Conservation (phyloP, 768 basidiomycete genomes). For the Phylloporus sp. region DNA sequence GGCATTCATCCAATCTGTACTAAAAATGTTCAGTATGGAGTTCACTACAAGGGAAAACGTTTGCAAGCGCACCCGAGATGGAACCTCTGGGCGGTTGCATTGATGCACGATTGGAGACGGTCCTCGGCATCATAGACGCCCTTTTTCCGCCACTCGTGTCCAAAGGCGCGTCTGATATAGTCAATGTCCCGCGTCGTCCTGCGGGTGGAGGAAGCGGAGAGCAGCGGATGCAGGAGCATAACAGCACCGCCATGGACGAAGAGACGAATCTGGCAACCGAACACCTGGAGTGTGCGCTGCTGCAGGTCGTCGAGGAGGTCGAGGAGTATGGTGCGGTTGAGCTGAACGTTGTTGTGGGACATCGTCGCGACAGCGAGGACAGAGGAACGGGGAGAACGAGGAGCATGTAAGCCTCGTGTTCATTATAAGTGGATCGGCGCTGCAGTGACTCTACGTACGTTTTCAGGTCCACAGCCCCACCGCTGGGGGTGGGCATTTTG, state of each 20-base stretch:
- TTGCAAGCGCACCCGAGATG: slow-evolving; percentile 41
- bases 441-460: not conserved
- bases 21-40: slow-evolving; percentile 5
- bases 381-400: not conserved
- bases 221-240: slow-evolving; percentile 60
- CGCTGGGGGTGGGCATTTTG: not conserved
- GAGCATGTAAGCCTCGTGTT: slow-evolving; percentile 1
- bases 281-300: slow-evolving; percentile 39
- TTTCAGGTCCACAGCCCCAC: slow-evolving; percentile 1
- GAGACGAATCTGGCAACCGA: slow-evolving; percentile 52
- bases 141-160: slow-evolving; percentile 45
- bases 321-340: slow-evolving; percentile 35
- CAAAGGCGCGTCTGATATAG: slow-evolving; percentile 60
- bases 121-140: slow-evolving; percentile 51
- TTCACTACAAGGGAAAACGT: not conserved
- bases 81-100: slow-evolving; percentile 48
- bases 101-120: slow-evolving; percentile 54
- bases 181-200: slow-evolving; percentile 65
- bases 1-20: slow-evolving; percentile 71
- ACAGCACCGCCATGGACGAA: slow-evolving; percentile 72
- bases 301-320: slow-evolving; percentile 52
- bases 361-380: slow-evolving; percentile 10
- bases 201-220: slow-evolving; percentile 39
- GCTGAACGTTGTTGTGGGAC: slow-evolving; percentile 35
- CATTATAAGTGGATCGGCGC: slow-evolving; percentile 2